phyloP scores from a whole-genome alignment of 306 rosid genomes.

The Arachis hypogaea region DNA sequence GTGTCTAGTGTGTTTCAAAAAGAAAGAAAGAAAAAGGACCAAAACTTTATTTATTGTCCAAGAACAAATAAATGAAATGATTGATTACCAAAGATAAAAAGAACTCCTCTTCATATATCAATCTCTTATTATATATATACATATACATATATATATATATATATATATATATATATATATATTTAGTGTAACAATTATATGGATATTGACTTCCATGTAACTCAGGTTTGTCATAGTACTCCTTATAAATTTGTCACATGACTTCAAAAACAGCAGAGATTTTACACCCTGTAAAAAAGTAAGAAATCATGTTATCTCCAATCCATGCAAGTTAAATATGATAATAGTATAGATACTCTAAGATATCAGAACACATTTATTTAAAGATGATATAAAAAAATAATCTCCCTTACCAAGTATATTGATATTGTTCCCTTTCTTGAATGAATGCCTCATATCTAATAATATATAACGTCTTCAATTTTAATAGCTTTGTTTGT shows the following conservation, averaged over 20 bases:
- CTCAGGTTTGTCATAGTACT: slow-evolving; percentile 31
- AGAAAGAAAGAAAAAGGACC: too few species aligned
- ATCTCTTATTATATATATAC: slow-evolving; percentile 38
- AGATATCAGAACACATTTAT: too few species aligned
- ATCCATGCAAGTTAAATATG: slow-evolving; percentile 11
- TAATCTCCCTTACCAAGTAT: not conserved
- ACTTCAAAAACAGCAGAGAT: not conserved
- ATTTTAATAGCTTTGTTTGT: slow-evolving; percentile 6
- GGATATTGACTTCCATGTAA: slow-evolving; percentile 21
- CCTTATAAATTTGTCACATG: slow-evolving; percentile 19
- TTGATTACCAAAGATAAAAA: slow-evolving; percentile 11
- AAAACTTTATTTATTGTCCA: slow-evolving; percentile 20
- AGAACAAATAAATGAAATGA: slow-evolving; percentile 23
- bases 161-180: slow-evolving; percentile 10
- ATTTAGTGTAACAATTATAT: slow-evolving; percentile 35
- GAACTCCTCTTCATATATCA: slow-evolving; percentile 5
- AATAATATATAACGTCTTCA: too few species aligned
- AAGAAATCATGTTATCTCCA: slow-evolving; percentile 19
- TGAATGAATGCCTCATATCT: not conserved
- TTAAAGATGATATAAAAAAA: too few species aligned
- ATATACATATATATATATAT: too few species aligned
- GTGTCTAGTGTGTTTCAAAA: slow-evolving; percentile 1
- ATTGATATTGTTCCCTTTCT: not conserved
- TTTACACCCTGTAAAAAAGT: not conserved
- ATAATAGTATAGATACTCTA: too few species aligned